These are phyloP conservation scores for Colletotrichum falcatum DNA, from an alignment of 2,329 filamentous ascomycete genomes.

Conservation along the genomic window DNA sequence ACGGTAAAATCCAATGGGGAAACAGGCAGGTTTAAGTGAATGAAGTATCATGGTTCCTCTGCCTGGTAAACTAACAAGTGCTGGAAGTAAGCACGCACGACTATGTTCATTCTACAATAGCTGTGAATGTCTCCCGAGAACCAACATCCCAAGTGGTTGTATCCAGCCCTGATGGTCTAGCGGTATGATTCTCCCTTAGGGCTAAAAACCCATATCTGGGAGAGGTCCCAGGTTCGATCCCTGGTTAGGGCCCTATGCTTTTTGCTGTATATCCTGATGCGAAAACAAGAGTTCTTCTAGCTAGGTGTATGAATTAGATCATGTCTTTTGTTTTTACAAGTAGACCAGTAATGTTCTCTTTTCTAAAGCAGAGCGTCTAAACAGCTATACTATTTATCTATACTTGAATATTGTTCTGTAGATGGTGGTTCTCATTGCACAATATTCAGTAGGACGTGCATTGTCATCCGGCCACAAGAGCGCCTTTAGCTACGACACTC, in stretches of 20 bases:
- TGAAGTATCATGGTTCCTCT: neutral
- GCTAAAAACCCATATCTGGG: neutral
- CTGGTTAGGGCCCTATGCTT: slow-evolving; percentile 26
- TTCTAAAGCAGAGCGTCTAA: too few species aligned
- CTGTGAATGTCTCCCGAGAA: accelerated
- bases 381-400: too few species aligned
- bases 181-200: slow-evolving; percentile 39
- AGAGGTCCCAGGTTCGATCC: slow-evolving; percentile 39
- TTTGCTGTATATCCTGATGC: too few species aligned
- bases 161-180: slow-evolving; percentile 26
- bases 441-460: neutral
- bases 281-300: too few species aligned
- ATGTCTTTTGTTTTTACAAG: too few species aligned
- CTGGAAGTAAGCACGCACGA: neutral
- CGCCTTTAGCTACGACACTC: neutral
- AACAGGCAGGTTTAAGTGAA: neutral
- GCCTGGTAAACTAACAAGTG: neutral
- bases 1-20: too few species aligned
- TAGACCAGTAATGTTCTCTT: too few species aligned
- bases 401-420: too few species aligned
- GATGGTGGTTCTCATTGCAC: too few species aligned
- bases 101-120: neutral
- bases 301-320: too few species aligned
- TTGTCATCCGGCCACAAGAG: neutral
- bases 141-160: neutral